Percentiles rank a stretch among this genome's conserved stretches.
Evolutionary conservation across 176 grass and related monocot species (phyloP).

Genomic region (Areca catechu): DNA sequence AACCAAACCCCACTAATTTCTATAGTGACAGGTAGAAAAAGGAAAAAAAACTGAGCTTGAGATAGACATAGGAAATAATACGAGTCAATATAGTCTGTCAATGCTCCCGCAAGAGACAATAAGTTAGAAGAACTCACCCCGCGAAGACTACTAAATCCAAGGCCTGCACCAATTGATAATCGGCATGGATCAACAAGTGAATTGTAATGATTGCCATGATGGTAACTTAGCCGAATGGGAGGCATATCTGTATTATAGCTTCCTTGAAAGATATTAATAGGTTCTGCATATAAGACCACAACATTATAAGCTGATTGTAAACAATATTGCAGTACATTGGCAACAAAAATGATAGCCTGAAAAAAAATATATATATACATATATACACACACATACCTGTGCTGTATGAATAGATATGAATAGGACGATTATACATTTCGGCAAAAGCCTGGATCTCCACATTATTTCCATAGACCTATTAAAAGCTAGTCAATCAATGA

Average conservation of each 20-base stretch:
- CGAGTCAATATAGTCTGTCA: too few relatives aligned
- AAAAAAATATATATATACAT: too few relatives aligned
- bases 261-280: constrained; percentile 99
- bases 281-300: constrained; percentile 55
- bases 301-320: constrained; percentile 1
- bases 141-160: constrained; percentile 91
- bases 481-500: constrained; percentile 11
- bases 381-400: too few relatives aligned
- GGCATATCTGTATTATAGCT: constrained; percentile 86
- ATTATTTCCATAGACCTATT: constrained; percentile 97
- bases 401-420: constrained; percentile 98
- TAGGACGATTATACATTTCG: constrained; percentile 98
- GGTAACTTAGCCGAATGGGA: constrained; percentile 90
- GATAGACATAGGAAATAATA: too few relatives aligned
- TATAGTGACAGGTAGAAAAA: too few relatives aligned
- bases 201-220: constrained; percentile 99
- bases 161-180: constrained; percentile 69
- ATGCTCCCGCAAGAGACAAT: neutral
- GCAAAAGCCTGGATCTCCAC: constrained; percentile 97
- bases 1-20: too few relatives aligned
- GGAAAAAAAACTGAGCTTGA: too few relatives aligned
- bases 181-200: constrained; percentile 86
- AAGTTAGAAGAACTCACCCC: constrained; percentile 44
- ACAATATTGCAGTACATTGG: neutral
- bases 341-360: constrained; percentile 10